A percentile compares a stretch with the other conserved stretches of the same genome.
Evolutionary conservation across 139 green algal species (phyloP).

Genomic region (Chlorella sp.): DNA sequence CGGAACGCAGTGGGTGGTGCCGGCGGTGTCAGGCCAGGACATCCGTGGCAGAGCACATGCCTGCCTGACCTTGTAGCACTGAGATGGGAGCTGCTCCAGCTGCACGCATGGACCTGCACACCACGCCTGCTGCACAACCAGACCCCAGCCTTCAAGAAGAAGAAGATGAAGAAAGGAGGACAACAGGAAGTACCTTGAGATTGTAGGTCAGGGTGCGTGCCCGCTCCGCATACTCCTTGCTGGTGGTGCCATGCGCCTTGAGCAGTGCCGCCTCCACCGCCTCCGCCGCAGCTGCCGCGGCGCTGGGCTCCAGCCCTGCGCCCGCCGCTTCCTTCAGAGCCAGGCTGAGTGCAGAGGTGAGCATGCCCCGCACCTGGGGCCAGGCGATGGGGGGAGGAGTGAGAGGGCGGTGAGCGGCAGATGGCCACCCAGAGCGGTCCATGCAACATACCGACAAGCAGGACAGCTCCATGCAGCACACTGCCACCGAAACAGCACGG

Average conservation of each 20-base stretch:
- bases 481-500: background rate
- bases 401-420: background rate
- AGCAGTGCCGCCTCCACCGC: slow-evolving; percentile 23
- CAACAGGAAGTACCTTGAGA: slow-evolving; percentile 54
- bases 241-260: background rate
- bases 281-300: background rate
- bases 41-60: too few relatives aligned
- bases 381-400: background rate
- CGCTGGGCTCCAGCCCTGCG: background rate
- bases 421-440: background rate
- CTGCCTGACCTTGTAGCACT: too few relatives aligned
- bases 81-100: too few relatives aligned
- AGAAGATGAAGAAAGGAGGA: background rate
- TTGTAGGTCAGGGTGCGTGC: slow-evolving; percentile 69
- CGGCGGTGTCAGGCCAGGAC: too few relatives aligned
- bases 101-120: too few relatives aligned
- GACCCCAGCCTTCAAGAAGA: too few relatives aligned
- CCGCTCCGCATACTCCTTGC: slow-evolving; percentile 73
- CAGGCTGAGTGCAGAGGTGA: background rate
- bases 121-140: too few relatives aligned
- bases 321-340: background rate
- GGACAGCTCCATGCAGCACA: background rate
- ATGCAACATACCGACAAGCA: background rate
- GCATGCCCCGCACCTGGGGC: background rate
- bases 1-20: background rate